phyloP scores from a whole-genome alignment of 495 filamentous ascomycete species.

The Neohortaea acidophila region DNA sequence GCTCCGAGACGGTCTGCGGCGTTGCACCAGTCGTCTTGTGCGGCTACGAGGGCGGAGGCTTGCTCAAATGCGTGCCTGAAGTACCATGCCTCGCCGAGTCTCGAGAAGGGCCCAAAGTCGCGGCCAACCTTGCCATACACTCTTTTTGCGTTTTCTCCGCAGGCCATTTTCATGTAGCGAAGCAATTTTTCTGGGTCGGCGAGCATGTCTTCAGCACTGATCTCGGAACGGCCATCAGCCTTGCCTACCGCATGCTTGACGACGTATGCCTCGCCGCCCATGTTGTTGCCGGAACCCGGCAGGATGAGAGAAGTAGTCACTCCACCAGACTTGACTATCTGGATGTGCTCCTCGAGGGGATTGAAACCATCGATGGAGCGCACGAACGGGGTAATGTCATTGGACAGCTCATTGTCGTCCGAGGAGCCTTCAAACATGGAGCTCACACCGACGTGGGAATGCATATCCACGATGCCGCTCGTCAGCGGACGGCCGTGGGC shows the following conservation, averaged over 20 bases:
- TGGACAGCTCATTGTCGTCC: slow-evolving; percentile 30
- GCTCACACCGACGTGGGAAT: slow-evolving; percentile 36
- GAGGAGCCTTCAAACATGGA: slow-evolving; percentile 27
- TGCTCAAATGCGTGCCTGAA: slow-evolving; percentile 47
- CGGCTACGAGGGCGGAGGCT: slow-evolving; percentile 34
- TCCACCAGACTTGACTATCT: slow-evolving; percentile 52
- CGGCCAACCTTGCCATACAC: slow-evolving; percentile 29
- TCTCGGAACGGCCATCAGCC: slow-evolving; percentile 30
- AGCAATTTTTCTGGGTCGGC: slow-evolving; percentile 32
- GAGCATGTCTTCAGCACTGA: slow-evolving; percentile 34
- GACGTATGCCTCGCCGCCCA: slow-evolving; percentile 49
- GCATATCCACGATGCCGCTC: slow-evolving; percentile 52
- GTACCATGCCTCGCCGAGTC: slow-evolving; percentile 46
- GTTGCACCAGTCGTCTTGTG: slow-evolving; percentile 46
- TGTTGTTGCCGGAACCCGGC: slow-evolving; percentile 49
- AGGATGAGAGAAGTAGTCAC: slow-evolving; percentile 51
- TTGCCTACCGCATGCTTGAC: slow-evolving; percentile 37
- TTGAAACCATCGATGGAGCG: slow-evolving; percentile 43
- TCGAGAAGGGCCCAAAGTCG: slow-evolving; percentile 19
- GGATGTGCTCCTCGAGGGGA: slow-evolving; percentile 38
- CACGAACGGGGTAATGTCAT: slow-evolving; percentile 38
- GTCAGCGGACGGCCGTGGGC: slow-evolving; percentile 45
- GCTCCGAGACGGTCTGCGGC: slow-evolving; percentile 28
- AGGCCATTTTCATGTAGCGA: slow-evolving; percentile 57
- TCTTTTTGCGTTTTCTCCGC: slow-evolving; percentile 47